Conservation (phyloP, 495 filamentous ascomycete species). For the Xylaria venustula region DNA sequence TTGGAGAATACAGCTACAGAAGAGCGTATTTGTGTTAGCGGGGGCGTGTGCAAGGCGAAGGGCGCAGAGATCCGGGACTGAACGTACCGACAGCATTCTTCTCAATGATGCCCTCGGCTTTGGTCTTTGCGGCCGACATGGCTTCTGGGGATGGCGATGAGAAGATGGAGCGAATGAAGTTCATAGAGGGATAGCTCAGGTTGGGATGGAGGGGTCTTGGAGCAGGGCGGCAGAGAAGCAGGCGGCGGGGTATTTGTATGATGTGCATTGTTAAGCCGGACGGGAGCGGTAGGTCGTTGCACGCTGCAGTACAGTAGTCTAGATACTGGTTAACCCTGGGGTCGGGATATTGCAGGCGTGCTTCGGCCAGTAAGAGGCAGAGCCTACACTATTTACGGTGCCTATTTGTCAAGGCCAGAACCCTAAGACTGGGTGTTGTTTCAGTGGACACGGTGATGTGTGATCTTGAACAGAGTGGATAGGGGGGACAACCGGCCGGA, state of each 20-base stretch:
- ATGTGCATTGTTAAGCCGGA: not conserved
- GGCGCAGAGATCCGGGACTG: not conserved
- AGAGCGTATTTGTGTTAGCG: not conserved
- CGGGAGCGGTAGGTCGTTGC: no score
- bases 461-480: not conserved
- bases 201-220: slow-evolving; percentile 23
- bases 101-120: slow-evolving; percentile 84
- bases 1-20: slow-evolving; percentile 86
- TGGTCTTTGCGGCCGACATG: slow-evolving; percentile 84
- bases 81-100: slow-evolving; percentile 84
- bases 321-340: no score
- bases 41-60: not conserved
- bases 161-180: slow-evolving; percentile 77
- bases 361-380: not conserved
- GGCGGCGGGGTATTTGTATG: slow-evolving; percentile 18
- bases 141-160: slow-evolving; percentile 58
- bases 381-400: no score
- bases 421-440: not conserved
- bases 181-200: slow-evolving; percentile 53
- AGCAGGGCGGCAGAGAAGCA: not conserved
- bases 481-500: no score
- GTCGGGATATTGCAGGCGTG: not conserved
- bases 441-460: no score
- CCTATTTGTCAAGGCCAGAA: not conserved
- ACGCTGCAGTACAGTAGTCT: no score